A percentile compares a stretch with the other conserved stretches of the same genome.
phyloP scores from a whole-genome alignment of 2,329 filamentous ascomycete species.

The Fusarium xylarioides region DNA sequence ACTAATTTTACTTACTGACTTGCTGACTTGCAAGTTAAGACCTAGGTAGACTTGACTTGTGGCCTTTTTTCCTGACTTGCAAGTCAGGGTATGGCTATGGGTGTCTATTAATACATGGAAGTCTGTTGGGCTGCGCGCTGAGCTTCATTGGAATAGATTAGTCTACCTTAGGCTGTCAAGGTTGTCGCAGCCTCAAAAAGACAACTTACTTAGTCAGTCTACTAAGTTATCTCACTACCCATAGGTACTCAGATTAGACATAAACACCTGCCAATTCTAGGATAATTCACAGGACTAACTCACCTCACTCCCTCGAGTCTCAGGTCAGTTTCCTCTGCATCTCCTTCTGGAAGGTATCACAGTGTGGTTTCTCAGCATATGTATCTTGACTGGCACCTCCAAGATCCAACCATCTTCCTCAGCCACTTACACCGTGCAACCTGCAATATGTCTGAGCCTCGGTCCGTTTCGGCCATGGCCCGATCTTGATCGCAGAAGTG shows the following conservation, averaged over 20 bases:
- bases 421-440: slow-evolving; percentile 11
- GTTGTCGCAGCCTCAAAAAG: neutral
- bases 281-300: neutral
- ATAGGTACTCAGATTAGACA: neutral
- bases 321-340: neutral
- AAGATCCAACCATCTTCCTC: slow-evolving; percentile 1
- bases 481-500: slow-evolving; percentile 21
- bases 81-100: neutral
- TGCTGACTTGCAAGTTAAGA: too few relatives aligned
- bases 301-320: neutral
- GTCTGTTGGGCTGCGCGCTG: slow-evolving; percentile 15
- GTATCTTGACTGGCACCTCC: neutral
- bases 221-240: neutral
- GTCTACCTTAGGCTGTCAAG: neutral
- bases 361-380: neutral
- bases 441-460: slow-evolving; percentile 13
- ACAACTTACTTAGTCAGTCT: neutral
- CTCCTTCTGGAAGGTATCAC: slow-evolving; percentile 32
- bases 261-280: neutral
- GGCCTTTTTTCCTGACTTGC: too few relatives aligned
- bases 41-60: too few relatives aligned
- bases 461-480: slow-evolving; percentile 29
- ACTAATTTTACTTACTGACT: too few relatives aligned
- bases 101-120: neutral
- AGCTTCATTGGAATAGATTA: neutral